Evolutionary conservation across 1,284 basidiomycete species (phyloP).

Genomic region (Pseudozyma sp.): DNA sequence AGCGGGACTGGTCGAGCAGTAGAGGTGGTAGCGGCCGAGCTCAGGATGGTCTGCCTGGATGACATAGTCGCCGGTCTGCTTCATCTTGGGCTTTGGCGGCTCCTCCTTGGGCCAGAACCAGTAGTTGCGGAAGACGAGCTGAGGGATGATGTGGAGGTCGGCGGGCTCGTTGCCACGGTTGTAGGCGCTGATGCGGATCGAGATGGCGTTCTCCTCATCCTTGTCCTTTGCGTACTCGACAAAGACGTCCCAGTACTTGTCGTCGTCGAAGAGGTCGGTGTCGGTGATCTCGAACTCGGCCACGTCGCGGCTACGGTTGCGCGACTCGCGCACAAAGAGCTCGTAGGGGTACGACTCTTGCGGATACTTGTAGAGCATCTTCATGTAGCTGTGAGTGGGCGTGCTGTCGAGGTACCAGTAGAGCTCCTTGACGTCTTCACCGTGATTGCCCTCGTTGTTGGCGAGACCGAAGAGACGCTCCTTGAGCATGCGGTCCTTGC

Average conservation of each 20-base stretch:
- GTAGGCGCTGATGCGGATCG: slow-evolving; percentile 93
- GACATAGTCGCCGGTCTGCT: slow-evolving; percentile 72
- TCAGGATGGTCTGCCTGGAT: slow-evolving; percentile 77
- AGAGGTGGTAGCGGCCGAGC: slow-evolving; percentile 75
- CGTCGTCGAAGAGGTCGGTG: slow-evolving; percentile 89
- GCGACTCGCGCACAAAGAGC: slow-evolving; percentile 86
- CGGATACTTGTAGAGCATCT: slow-evolving; percentile 97
- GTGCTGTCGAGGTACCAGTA: slow-evolving; percentile 99
- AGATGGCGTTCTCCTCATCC: slow-evolving; percentile 86
- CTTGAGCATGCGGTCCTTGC: slow-evolving; percentile 91
- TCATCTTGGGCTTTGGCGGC: slow-evolving; percentile 79
- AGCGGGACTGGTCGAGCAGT: slow-evolving; percentile 90
- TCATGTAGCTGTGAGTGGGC: slow-evolving; percentile 99
- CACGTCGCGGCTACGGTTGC: slow-evolving; percentile 84
- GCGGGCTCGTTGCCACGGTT: slow-evolving; percentile 95
- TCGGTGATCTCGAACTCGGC: slow-evolving; percentile 93
- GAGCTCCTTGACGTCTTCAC: slow-evolving; percentile 97
- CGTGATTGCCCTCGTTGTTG: slow-evolving; percentile 95
- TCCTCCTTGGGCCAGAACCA: slow-evolving; percentile 93
- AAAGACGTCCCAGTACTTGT: slow-evolving; percentile 92
- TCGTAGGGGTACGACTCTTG: slow-evolving; percentile 93
- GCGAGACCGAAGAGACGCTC: slow-evolving; percentile 94
- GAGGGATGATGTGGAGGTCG: slow-evolving; percentile 93
- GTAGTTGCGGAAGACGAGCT: slow-evolving; percentile 95
- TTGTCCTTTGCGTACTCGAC: slow-evolving; percentile 94